Conservation (phyloP, 1,139 yeast species). For the Sugiyamaella japonica region DNA sequence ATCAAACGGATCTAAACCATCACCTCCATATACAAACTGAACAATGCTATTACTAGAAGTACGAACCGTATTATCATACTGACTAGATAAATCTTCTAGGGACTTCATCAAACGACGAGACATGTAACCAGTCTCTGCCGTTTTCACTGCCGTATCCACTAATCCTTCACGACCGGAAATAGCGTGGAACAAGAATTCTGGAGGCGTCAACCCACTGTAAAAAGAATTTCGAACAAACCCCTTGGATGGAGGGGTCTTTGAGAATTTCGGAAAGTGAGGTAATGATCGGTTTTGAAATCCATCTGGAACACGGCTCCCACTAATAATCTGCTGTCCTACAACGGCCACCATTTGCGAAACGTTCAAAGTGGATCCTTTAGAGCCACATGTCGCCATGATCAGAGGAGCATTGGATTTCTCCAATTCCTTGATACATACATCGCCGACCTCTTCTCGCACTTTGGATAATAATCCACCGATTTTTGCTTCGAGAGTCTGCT, state of each 20-base stretch:
- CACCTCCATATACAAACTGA: conserved; percentile 98
- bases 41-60: conserved; percentile 95
- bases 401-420: conserved; percentile 93
- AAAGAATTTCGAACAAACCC: conserved; percentile 97
- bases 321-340: conserved; percentile 98
- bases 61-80: conserved; percentile 92
- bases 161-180: conserved; percentile 99
- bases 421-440: conserved; percentile 88
- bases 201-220: conserved; percentile 90
- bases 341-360: conserved; percentile 99
- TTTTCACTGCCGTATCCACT: conserved; percentile 98
- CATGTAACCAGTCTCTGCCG: conserved; percentile 99
- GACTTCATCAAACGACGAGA: conserved; percentile 98
- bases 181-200: conserved; percentile 97
- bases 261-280: conserved; percentile 94
- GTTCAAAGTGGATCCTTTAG: conserved; percentile 96
- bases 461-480: conserved; percentile 94
- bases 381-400: conserved; percentile 99
- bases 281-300: conserved; percentile 98
- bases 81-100: conserved; percentile 90
- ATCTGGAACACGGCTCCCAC: conserved; percentile 99
- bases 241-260: conserved; percentile 96
- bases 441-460: conserved; percentile 99
- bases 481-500: conserved; percentile 95
- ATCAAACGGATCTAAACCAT: conserved; percentile 96